phyloP scores from a whole-genome alignment of 805 yeast genomes.

The Saccharomycopsis sp. region DNA sequence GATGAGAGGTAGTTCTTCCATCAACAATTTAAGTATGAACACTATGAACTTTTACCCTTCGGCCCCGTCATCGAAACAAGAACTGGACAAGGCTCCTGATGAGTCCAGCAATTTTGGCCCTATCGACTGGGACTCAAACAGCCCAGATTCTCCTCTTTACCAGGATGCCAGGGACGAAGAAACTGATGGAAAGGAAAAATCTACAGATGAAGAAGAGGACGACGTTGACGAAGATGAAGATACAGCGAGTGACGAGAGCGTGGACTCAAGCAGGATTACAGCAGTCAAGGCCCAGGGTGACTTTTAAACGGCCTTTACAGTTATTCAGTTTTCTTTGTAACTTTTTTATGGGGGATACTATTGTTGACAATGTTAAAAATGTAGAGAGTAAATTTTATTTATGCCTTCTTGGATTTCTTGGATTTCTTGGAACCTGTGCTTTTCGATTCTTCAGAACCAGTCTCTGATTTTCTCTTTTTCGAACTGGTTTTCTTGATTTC shows the following conservation, averaged over 20 bases:
- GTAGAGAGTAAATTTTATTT: too few species aligned
- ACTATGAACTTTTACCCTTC: not conserved
- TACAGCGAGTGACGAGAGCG: not conserved
- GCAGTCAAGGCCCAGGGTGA: not conserved
- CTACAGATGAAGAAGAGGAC: not conserved
- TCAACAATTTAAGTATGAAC: too few species aligned
- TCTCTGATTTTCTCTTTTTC: slow-evolving; percentile 13
- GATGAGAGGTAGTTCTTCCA: too few species aligned
- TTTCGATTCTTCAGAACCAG: slow-evolving; percentile 9
- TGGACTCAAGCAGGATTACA: not conserved
- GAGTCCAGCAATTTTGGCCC: slow-evolving; percentile 1
- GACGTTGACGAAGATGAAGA: not conserved
- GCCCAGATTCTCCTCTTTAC: not conserved
- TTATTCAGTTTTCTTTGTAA: too few species aligned
- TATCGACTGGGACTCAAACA: slow-evolving; percentile 4
- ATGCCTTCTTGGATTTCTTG: slow-evolving; percentile 1
- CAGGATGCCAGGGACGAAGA: not conserved
- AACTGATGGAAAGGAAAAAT: not conserved
- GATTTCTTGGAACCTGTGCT: not conserved
- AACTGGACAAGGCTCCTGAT: too few species aligned
- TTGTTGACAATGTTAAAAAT: too few species aligned
- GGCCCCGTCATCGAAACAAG: not conserved
- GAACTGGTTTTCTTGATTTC: too few species aligned
- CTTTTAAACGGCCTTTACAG: too few species aligned
- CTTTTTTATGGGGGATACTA: too few species aligned